Conservation (phyloP, 306 rosid genomes). For the Casuarina glauca region DNA sequence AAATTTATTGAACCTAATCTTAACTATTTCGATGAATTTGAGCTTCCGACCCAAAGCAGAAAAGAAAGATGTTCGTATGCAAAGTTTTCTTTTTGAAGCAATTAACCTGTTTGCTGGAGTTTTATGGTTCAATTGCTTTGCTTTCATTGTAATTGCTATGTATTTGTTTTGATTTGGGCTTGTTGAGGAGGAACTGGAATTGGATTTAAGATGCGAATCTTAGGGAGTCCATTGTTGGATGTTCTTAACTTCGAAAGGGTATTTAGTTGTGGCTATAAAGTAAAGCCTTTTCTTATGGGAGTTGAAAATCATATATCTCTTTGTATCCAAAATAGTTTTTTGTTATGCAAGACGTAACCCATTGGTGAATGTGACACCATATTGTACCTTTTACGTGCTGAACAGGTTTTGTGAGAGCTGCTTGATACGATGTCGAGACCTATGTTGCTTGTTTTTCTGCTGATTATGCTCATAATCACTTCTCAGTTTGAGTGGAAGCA, state of each 20-base stretch:
- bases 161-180: neutral
- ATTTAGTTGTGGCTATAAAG: neutral
- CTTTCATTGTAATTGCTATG: neutral
- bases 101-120: neutral
- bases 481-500: constrained; percentile 95
- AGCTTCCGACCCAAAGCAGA: neutral
- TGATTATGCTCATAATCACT: constrained; percentile 76
- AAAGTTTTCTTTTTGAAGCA: neutral
- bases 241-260: neutral
- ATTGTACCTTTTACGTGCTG: constrained; percentile 18
- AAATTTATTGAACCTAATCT: constrained; percentile 6
- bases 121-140: neutral
- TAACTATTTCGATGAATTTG: constrained; percentile 9
- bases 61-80: neutral
- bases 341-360: neutral
- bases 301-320: neutral
- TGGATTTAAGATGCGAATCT: neutral
- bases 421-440: constrained; percentile 71
- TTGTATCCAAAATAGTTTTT: neutral
- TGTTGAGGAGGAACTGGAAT: neutral
- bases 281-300: neutral
- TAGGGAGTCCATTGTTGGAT: neutral
- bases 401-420: constrained; percentile 50
- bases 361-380: neutral
- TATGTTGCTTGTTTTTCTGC: constrained; percentile 74